Evolutionary conservation across 257 asterid genomes (phyloP).

Genomic region (Solanum phureja): DNA sequence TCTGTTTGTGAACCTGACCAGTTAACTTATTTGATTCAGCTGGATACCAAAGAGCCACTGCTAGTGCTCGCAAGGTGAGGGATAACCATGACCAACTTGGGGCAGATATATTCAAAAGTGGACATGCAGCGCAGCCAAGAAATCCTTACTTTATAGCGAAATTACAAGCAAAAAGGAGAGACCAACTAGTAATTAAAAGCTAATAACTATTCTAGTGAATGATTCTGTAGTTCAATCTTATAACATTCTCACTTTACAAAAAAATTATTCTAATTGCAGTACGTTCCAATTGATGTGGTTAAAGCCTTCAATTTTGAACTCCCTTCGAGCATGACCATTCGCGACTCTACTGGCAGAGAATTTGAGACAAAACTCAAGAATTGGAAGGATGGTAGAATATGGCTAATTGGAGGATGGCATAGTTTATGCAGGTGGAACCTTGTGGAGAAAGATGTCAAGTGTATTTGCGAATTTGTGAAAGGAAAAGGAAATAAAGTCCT

Average conservation of each 20-base stretch:
- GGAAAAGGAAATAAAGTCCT: background rate
- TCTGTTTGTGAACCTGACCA: background rate
- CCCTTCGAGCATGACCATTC: background rate
- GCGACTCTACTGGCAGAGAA: background rate
- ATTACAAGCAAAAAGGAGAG: background rate
- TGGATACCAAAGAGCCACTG: background rate
- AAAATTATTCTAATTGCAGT: background rate
- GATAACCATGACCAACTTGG: background rate
- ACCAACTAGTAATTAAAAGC: background rate
- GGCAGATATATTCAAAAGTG: background rate
- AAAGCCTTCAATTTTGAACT: background rate
- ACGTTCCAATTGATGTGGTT: background rate
- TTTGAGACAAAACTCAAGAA: background rate
- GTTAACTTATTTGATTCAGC: background rate
- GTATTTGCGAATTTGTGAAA: slow-evolving; percentile 4
- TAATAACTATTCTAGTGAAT: background rate
- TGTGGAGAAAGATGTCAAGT: background rate
- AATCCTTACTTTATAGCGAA: slow-evolving; percentile 1
- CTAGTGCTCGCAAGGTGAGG: background rate
- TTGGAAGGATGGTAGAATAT: slow-evolving; percentile 10
- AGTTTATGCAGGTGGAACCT: slow-evolving; percentile 1
- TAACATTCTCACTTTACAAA: background rate
- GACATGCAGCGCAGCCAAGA: background rate
- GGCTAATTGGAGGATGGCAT: background rate
- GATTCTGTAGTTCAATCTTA: background rate